Evolutionary conservation across 2,329 filamentous ascomycete genomes (phyloP), one percentile per base, ranked within the genome.

Genomic region (Blumeriella jaapii): DNA sequence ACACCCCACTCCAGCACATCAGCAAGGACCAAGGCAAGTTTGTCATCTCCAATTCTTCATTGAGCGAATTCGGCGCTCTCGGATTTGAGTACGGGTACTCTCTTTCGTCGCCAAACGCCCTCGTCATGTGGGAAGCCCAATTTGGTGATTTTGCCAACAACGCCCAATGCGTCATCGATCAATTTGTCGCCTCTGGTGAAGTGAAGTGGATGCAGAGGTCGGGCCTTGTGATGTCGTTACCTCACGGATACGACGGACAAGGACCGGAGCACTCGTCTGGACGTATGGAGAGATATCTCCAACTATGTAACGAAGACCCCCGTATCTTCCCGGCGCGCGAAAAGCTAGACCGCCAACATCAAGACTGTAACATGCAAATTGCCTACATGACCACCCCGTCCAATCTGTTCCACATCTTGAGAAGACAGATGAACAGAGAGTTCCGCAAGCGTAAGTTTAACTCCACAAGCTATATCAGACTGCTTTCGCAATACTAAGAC

Each of bases 81-180:
- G 91, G 91, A 35, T 98, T 98, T 59, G 91, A 98, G 63, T 98
- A 98, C 55, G 91, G 91, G 42, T 98, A 98, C 69, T 98, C 91
- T 3, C 67, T 98, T 42, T 93, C 87, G 17, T 96, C 91, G 18
- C 91, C 91, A 39, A 93, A 95, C 58, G 89, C 91, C 23, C 75
- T 98, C 16, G 89, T 98, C 52, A 93, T 98, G 78, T 98, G 91
- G 91, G 91, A 98, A 66, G 91, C 91, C 23, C 91, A 98, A 63
- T 98, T 98, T 55, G 91, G 91, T 69, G 91, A 98, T 63, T 98
- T 98, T 55, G 91, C 91, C 70, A 98, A 98, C 73, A 98, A 95
- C 56, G 89, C 91, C 27, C 91, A 98, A 65, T 93, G 86, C 60
- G 93, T 98, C 62, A 93, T 98, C 56, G 91, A 98, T 61, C 91